Evolutionary conservation across 2,329 filamentous ascomycete genomes (phyloP).

Genomic region (Pseudocercospora macadamiae): DNA sequence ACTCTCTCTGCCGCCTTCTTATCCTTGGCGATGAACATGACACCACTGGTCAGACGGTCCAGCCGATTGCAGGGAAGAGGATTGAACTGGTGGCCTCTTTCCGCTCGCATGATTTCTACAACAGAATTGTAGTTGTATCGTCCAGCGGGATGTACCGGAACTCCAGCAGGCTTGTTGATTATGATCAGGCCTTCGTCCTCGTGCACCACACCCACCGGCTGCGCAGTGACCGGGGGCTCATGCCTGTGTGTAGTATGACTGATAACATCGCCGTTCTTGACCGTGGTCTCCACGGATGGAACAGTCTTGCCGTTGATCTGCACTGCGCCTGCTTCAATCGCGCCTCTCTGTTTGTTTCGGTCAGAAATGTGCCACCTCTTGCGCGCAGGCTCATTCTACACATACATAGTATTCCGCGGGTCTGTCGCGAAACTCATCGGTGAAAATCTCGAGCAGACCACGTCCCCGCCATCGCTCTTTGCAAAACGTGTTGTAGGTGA

Average conservation of each 20-base stretch:
- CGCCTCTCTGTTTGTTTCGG: conserved; percentile 58
- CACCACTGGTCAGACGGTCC: conserved; percentile 88
- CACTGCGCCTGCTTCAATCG: conserved; percentile 79
- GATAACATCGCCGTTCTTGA: conserved; percentile 88
- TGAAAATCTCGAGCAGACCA: conserved; percentile 82
- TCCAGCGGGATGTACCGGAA: conserved; percentile 93
- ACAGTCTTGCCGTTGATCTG: conserved; percentile 76
- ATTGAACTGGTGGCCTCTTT: conserved; percentile 62
- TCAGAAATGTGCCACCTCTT: conserved; percentile 30
- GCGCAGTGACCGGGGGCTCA: conserved; percentile 86
- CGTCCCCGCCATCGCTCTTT: conserved; percentile 91
- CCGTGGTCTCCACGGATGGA: conserved; percentile 65
- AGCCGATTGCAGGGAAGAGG: conserved; percentile 85
- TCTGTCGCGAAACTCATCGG: conserved; percentile 88
- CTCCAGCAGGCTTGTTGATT: conserved; percentile 93
- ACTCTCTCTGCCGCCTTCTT: conserved; percentile 77
- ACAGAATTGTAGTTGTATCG: conserved; percentile 96
- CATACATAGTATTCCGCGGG: conserved; percentile 81
- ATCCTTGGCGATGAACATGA: conserved; percentile 97
- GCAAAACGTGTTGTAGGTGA: conserved; percentile 91
- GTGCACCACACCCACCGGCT: conserved; percentile 79
- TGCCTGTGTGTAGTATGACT: conserved; percentile 94
- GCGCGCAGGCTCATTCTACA: conserved; percentile 18
- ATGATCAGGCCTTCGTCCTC: conserved; percentile 94
- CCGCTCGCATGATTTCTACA: conserved; percentile 86